Evolutionary conservation across 306 rosid genomes (phyloP).

Genomic region (Cicer arietinum): DNA sequence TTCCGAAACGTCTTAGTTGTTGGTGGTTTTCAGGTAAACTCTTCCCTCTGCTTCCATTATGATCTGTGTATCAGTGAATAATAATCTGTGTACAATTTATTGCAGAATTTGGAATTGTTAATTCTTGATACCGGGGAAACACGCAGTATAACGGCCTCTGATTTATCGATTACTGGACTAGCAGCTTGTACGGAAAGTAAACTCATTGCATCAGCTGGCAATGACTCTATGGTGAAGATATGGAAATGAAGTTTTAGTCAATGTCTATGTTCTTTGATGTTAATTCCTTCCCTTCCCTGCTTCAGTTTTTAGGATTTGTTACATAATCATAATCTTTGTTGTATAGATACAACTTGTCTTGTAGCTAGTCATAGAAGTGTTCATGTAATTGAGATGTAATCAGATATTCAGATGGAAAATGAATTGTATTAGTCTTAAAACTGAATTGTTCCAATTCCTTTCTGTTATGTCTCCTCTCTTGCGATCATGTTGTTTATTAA

Average conservation of each 20-base stretch:
- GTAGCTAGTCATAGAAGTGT: too few species aligned
- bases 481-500: too few species aligned
- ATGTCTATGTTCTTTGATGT: neutral
- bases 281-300: too few species aligned
- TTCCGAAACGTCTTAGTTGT: neutral
- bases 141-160: too few species aligned
- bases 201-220: constrained; percentile 11
- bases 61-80: neutral
- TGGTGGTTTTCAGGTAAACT: constrained; percentile 1
- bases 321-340: too few species aligned
- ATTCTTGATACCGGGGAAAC: neutral
- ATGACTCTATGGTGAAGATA: neutral
- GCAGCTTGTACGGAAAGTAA: neutral
- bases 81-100: neutral
- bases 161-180: neutral
- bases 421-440: too few species aligned
- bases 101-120: neutral
- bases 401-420: too few species aligned
- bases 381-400: too few species aligned
- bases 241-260: constrained; percentile 21
- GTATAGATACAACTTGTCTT: too few species aligned
- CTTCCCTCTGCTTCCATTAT: neutral
- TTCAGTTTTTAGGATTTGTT: too few species aligned
- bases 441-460: too few species aligned
- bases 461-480: too few species aligned